Conservation (phyloP, 768 basidiomycete species). For the Neoboletus magnificus region DNA sequence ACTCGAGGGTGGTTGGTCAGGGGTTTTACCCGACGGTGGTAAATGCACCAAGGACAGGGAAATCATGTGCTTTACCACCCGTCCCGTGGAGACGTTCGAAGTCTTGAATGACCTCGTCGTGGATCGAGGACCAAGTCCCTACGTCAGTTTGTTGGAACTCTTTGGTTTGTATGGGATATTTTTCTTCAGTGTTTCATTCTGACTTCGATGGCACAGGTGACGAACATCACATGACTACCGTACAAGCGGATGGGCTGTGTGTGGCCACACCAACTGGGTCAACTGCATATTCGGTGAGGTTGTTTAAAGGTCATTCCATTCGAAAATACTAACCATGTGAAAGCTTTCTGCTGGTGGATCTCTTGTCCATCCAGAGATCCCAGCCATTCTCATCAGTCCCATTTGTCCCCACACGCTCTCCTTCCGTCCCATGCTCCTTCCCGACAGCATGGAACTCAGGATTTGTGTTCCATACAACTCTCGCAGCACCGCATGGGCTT, state of each 20-base stretch:
- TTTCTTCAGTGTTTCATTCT: background rate
- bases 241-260: slow-evolving; percentile 95
- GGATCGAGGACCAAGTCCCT: slow-evolving; percentile 96
- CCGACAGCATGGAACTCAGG: slow-evolving; percentile 96
- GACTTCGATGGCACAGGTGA: slow-evolving; percentile 59
- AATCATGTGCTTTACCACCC: slow-evolving; percentile 96
- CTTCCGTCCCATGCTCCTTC: slow-evolving; percentile 97
- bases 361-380: slow-evolving; percentile 96
- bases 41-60: slow-evolving; percentile 79
- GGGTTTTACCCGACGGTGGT: slow-evolving; percentile 42
- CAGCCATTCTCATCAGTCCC: slow-evolving; percentile 92
- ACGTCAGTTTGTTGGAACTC: slow-evolving; percentile 91
- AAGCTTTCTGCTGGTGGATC: slow-evolving; percentile 95
- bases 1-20: slow-evolving; percentile 74
- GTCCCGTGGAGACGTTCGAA: slow-evolving; percentile 95
- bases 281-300: slow-evolving; percentile 90
- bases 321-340: slow-evolving; percentile 8
- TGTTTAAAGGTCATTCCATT: background rate
- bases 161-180: slow-evolving; percentile 64
- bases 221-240: slow-evolving; percentile 98
- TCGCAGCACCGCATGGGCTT: slow-evolving; percentile 97
- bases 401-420: slow-evolving; percentile 98
- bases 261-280: slow-evolving; percentile 97
- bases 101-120: slow-evolving; percentile 96
- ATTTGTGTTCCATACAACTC: slow-evolving; percentile 99